Evolutionary conservation across 768 basidiomycete genomes (phyloP), one percentile per base, ranked within the genome.

Genomic region (Amylocystis lapponica): DNA sequence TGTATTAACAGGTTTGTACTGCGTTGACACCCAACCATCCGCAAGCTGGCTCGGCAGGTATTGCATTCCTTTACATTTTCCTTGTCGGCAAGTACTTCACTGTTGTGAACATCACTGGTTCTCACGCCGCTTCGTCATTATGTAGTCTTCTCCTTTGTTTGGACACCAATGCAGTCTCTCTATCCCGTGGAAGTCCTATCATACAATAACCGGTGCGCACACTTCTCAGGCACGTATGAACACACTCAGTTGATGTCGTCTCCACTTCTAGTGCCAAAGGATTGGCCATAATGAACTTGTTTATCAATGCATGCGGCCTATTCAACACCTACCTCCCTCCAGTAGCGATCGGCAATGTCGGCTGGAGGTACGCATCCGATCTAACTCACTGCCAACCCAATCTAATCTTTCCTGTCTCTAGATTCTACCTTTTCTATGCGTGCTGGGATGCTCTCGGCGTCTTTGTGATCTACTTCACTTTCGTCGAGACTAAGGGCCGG

Each of bases 251-350:
- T 27, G 12, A 39, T 26, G 37, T 11, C 26, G 37, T 16, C 21
- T 39, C 12, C 13, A 4, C 25, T 27, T 36, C 5, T 20, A 42
- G 41, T n/a, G 88, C 88, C 12, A 86, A 81, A 56, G 88, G 88
- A 0, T 81, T 87, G 47, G 81, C 85, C 6, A 58, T 86, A 35
- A 85, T 87, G 81, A 83, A 81, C 57, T 63, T 85, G 37, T 68
- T 69, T 5, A 69, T 84, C 26, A 79, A 76, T 54, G 65, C 83
- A 27, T 76, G 82, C 4, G 66, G 83, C 20, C 80, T 86, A 4
- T 83, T 91, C 62, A 90, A 86, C 54, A 83, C 83, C 55, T 85
- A 86, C 47, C 76, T 86, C 39, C 88, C 89, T 50, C 85, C 87
- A 5, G 78, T 81, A 63, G 87, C 86, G 4, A 66, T 90, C 22